A percentile compares a stretch with the other conserved stretches of the same genome.
Conservation (phyloP, 441 rosid genomes). For the Gossypium gossypioides region DNA sequence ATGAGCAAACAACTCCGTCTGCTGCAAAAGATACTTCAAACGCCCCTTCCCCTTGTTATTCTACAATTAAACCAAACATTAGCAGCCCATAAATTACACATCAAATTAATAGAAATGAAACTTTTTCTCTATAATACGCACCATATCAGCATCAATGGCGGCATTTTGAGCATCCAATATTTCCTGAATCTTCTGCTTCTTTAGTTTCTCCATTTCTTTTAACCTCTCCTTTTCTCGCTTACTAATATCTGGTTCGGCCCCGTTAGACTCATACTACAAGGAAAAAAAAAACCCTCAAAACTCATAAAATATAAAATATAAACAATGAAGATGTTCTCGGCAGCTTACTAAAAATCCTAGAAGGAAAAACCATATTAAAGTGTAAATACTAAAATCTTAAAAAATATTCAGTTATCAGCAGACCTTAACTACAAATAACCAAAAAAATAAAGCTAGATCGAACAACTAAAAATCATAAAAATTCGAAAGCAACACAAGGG, state of each 20-base stretch:
- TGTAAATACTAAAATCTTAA: background rate
- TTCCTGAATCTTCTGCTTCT: constrained; percentile 89
- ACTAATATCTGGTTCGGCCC: constrained; percentile 40
- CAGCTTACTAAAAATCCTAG: background rate
- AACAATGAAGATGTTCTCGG: background rate
- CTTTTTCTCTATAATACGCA: constrained; percentile 14
- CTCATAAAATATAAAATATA: background rate
- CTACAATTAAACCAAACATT: constrained; percentile 29
- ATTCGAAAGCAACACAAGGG: too few relatives aligned
- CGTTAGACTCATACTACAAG: constrained; percentile 46
- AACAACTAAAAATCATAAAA: too few relatives aligned
- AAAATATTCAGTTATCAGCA: background rate
- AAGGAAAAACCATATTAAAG: background rate
- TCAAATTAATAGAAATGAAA: background rate
- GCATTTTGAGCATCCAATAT: constrained; percentile 88
- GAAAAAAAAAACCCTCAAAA: background rate
- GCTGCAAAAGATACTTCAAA: constrained; percentile 84
- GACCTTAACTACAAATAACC: background rate
- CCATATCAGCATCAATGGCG: constrained; percentile 90
- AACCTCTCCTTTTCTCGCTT: constrained; percentile 85
- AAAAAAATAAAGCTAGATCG: background rate
- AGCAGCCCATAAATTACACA: background rate
- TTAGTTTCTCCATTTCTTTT: constrained; percentile 76
- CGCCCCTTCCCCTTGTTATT: constrained; percentile 85
- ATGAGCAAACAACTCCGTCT: constrained; percentile 43